Evolutionary conservation across 371 early-diverging fungal genomes (phyloP).

Genomic region (Mortierella sp.): DNA sequence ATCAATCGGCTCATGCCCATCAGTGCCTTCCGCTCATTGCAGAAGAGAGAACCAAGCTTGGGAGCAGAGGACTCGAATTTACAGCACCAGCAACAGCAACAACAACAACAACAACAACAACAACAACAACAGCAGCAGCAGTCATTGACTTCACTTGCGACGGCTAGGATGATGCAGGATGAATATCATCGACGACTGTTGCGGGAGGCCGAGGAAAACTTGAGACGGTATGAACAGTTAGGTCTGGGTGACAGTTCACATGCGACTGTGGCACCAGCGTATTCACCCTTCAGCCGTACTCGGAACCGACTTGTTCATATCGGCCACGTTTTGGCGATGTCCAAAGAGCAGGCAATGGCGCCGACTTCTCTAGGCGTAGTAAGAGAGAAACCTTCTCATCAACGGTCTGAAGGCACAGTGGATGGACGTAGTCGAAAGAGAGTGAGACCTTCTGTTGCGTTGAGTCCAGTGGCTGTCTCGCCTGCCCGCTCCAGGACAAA

Average conservation of each 20-base stretch:
- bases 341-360: slow-evolving; percentile 6
- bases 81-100: background rate
- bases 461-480: background rate
- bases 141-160: slow-evolving; percentile 25
- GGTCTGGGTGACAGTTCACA: slow-evolving; percentile 54
- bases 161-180: slow-evolving; percentile 50
- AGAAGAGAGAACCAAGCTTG: slow-evolving; percentile 28
- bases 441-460: background rate
- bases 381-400: slow-evolving; percentile 22
- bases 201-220: slow-evolving; percentile 64
- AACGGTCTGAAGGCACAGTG: slow-evolving; percentile 10
- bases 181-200: slow-evolving; percentile 60
- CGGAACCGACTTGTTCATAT: slow-evolving; percentile 25
- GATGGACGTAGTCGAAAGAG: slow-evolving; percentile 21
- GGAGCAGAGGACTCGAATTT: slow-evolving; percentile 10
- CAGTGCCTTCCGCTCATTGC: slow-evolving; percentile 39
- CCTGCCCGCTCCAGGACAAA: background rate
- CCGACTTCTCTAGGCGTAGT: background rate
- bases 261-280: slow-evolving; percentile 16
- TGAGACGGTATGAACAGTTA: slow-evolving; percentile 63
- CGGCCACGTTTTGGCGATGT: background rate
- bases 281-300: slow-evolving; percentile 44
- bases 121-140: slow-evolving; percentile 10
- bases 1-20: slow-evolving; percentile 57
- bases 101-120: background rate